phyloP scores from a whole-genome alignment of 495 filamentous ascomycete genomes.

The Podospora sp. region DNA sequence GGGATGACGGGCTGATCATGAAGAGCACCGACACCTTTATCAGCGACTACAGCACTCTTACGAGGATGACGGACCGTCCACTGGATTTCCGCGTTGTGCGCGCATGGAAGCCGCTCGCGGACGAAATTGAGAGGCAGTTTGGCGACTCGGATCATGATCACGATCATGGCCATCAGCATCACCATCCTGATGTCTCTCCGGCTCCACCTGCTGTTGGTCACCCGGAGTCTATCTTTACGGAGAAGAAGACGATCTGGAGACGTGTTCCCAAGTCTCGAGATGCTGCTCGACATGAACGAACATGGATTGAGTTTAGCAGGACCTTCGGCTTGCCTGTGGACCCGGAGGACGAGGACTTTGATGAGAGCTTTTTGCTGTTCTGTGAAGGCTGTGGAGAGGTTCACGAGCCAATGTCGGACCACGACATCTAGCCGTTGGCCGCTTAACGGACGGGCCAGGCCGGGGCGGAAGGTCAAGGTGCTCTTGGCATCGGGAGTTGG shows the following conservation, averaged over 20 bases:
- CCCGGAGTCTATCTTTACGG: slow-evolving; percentile 40
- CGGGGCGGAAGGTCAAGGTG: no score
- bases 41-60: slow-evolving; percentile 32
- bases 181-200: slow-evolving; percentile 29
- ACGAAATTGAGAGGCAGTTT: slow-evolving; percentile 18
- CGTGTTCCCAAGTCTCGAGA: slow-evolving; percentile 39
- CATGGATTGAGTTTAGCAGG: slow-evolving; percentile 49
- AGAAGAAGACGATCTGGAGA: slow-evolving; percentile 50
- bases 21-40: slow-evolving; percentile 41
- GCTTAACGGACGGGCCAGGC: no score
- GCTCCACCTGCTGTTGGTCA: slow-evolving; percentile 45
- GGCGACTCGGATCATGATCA: slow-evolving; percentile 11
- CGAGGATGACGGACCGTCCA: slow-evolving; percentile 26
- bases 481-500: no score
- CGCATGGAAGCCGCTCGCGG: slow-evolving; percentile 33
- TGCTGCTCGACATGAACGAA: slow-evolving; percentile 28
- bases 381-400: slow-evolving; percentile 42
- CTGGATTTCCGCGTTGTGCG: slow-evolving; percentile 38
- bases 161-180: slow-evolving; percentile 11
- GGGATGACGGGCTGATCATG: slow-evolving; percentile 48
- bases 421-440: neutral
- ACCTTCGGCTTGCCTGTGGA: slow-evolving; percentile 37
- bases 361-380: slow-evolving; percentile 21
- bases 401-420: slow-evolving; percentile 26
- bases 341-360: slow-evolving; percentile 33